A percentile compares a stretch with the other conserved stretches of the same genome.
Evolutionary conservation across 306 rosid species (phyloP).

Genomic region (Rubus idaeus): DNA sequence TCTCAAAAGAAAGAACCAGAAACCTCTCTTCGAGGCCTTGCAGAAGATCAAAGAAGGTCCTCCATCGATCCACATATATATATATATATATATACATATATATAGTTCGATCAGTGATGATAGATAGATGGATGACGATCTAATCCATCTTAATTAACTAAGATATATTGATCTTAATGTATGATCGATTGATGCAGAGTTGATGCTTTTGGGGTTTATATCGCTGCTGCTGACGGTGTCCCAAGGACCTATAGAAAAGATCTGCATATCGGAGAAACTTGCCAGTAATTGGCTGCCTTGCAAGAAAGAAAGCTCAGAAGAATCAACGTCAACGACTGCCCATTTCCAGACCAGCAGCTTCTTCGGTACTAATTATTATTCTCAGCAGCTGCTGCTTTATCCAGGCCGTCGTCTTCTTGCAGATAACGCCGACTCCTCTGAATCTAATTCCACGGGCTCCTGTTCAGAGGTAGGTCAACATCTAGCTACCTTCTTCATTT

Average conservation of each 20-base stretch:
- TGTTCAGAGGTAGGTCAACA: constrained; percentile 15
- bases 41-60: constrained; percentile 45
- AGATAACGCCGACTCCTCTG: neutral
- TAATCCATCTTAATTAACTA: too few relatives aligned
- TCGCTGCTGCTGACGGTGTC: constrained; percentile 34
- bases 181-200: constrained; percentile 19
- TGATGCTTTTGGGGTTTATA: constrained; percentile 42
- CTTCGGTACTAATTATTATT: neutral
- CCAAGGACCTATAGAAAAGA: constrained; percentile 25
- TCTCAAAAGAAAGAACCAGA: constrained; percentile 38
- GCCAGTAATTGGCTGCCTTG: constrained; percentile 38
- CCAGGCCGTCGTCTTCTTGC: constrained; percentile 32
- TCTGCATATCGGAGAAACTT: constrained; percentile 28
- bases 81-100: too few relatives aligned
- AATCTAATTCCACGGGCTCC: constrained; percentile 1
- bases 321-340: constrained; percentile 3
- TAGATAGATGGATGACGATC: too few relatives aligned
- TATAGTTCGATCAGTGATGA: neutral
- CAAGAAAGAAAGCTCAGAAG: neutral
- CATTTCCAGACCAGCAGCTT: constrained; percentile 27
- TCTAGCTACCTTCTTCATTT: neutral
- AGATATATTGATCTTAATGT: too few relatives aligned
- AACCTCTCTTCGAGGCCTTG: constrained; percentile 37
- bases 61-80: neutral
- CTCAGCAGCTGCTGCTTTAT: constrained; percentile 1